Base-by-base conservation (phyloP, 352 stramenopile species). In the Globisporangium spinosum region DNA sequence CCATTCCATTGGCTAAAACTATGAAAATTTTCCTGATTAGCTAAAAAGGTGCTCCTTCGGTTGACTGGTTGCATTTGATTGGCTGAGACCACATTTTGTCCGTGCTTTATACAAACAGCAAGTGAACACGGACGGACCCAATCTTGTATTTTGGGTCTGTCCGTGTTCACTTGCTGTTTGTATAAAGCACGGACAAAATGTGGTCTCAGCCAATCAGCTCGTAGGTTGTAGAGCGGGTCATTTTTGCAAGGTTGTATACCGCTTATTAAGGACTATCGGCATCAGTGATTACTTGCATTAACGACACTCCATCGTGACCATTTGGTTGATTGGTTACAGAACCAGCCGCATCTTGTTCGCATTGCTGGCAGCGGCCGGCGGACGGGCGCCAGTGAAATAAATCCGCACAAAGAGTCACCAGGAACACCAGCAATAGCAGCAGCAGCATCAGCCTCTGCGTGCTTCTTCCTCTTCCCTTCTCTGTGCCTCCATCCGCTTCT, bases 351-450 rank as follows among this genome's bases (percentile, higher is more conserved):
- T 32, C 29, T 32, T 32, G 3, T 32, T 32, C 29, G 29, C 45
- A 49, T 35, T 49, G 40, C 15, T 49, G 40, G 40, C 40, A 17
- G 6, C 40, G 40, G 40, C 8, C 45, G 40, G 6, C 40, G 40
- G 40, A 15, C 45, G 60, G 43, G n/a, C 60, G 51, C 60, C 60
- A 65, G 47, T 65, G 60, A 56, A 65, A 49, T 65, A 32, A 27
- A 60, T 65, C 60, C 40, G 1, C 45, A 56, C 60, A 65, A 65
- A 65, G 60, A 58, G 60, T 64, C 58, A 64, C 58, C 12, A 51
- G 27, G 10, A 43, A 27, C 23, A 20, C 38, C 38, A 45, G 12
- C 38, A 45, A 10, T 2, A 23, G 43, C 56, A 12, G 45, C 10
- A 51, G n/a, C n/a, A n/a, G n/a, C n/a, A n/a, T n/a, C n/a, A n/a